Percentiles rank a stretch among this genome's conserved stretches.
Evolutionary conservation across 2,329 filamentous ascomycete species (phyloP).

Genomic region (Sarocladiaceae sp.): DNA sequence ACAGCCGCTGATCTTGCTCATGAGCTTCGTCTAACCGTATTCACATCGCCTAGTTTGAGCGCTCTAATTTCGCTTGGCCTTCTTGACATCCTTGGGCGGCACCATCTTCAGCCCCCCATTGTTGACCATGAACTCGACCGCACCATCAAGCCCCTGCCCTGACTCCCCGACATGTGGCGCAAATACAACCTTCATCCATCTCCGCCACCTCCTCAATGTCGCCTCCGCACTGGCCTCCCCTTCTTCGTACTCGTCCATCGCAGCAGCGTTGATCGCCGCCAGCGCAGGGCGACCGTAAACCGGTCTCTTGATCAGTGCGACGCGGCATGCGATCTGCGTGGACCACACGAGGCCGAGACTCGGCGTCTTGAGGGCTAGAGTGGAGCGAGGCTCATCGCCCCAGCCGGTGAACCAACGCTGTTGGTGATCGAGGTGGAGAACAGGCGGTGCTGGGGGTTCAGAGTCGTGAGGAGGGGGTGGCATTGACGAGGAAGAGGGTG

Average conservation of each 20-base stretch:
- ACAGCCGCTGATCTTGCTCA: too few relatives aligned
- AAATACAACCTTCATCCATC: conserved; percentile 87
- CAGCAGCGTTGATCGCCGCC: conserved; percentile 19
- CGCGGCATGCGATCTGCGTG: conserved; percentile 76
- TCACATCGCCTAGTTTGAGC: too few relatives aligned
- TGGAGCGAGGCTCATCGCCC: conserved; percentile 60
- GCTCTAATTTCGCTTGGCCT: not conserved
- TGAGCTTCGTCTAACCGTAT: not conserved
- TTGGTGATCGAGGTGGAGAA: conserved; percentile 77
- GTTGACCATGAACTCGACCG: conserved; percentile 69
- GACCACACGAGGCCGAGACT: conserved; percentile 86
- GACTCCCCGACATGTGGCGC: conserved; percentile 63
- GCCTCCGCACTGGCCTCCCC: conserved; percentile 34
- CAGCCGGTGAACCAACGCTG: conserved; percentile 94
- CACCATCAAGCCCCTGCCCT: conserved; percentile 40
- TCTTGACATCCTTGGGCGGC: conserved; percentile 11
- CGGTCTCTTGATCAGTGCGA: conserved; percentile 72
- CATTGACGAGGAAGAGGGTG: conserved; percentile 29
- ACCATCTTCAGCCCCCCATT: conserved; percentile 51
- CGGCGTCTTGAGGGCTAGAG: conserved; percentile 65
- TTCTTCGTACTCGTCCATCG: conserved; percentile 23
- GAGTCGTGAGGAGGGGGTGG: conserved; percentile 17
- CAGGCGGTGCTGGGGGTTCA: conserved; percentile 33
- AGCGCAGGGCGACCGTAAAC: conserved; percentile 36
- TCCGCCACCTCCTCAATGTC: conserved; percentile 54